phyloP scores from a whole-genome alignment of 148 eudicot species.

The Vaccinium myrtillus region DNA sequence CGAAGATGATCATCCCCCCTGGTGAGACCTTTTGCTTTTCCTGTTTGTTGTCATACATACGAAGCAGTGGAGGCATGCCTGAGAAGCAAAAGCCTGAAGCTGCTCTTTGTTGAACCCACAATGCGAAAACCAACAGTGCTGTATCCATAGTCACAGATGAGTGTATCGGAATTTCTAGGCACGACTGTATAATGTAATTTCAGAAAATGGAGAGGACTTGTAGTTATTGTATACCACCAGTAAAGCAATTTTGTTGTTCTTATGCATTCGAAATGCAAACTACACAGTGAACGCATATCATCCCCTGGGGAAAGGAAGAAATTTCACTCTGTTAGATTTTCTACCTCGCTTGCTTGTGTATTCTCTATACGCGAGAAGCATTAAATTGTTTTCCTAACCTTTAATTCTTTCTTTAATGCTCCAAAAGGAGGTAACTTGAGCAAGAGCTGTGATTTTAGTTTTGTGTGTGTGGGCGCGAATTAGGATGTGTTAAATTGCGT shows the following conservation, averaged over 20 bases:
- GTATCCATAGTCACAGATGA: conserved; percentile 10
- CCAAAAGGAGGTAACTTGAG: too few species aligned
- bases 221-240: conserved; percentile 13
- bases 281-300: not conserved
- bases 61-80: not conserved
- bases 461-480: too few species aligned
- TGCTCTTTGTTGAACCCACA: conserved; percentile 3
- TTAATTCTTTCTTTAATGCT: too few species aligned
- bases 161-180: conserved; percentile 5
- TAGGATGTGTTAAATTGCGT: too few species aligned
- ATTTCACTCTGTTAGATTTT: not conserved
- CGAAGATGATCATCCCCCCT: conserved; percentile 87
- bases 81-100: not conserved
- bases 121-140: not conserved
- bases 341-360: not conserved
- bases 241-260: conserved; percentile 13
- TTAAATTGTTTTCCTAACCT: too few species aligned
- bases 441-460: too few species aligned
- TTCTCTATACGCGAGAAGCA: too few species aligned
- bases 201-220: not conserved
- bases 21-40: conserved; percentile 22
- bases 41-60: not conserved
- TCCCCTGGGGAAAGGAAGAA: not conserved
- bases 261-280: not conserved
- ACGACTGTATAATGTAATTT: not conserved